A percentile compares a stretch with the other conserved stretches of the same genome.
phyloP scores from a whole-genome alignment of 2,329 filamentous ascomycete species.

The Rutstroemia sp. region DNA sequence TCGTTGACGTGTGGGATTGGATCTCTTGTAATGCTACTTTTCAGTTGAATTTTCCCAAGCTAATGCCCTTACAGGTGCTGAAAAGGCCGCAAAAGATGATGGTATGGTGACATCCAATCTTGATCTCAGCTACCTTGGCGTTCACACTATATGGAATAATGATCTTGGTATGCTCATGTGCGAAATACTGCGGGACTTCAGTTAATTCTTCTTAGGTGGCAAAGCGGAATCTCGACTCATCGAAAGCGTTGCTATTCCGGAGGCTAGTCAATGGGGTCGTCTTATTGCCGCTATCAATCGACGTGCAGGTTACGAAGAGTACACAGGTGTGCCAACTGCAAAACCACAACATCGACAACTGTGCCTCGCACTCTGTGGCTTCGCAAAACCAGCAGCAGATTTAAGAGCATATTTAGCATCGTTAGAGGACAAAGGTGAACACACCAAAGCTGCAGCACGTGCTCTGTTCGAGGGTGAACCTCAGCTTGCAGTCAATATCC shows the following conservation, averaged over 20 bases:
- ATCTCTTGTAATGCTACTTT: conserved; percentile 48
- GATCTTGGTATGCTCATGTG: conserved; percentile 46
- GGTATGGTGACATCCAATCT: conserved; percentile 64
- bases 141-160: conserved; percentile 65
- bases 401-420: conserved; percentile 37
- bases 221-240: conserved; percentile 42
- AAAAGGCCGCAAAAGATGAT: conserved; percentile 54
- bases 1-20: conserved; percentile 75
- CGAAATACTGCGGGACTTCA: neutral
- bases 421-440: conserved; percentile 40
- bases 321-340: conserved; percentile 54
- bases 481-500: conserved; percentile 59
- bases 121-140: conserved; percentile 70
- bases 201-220: conserved; percentile 33
- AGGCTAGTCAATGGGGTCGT: conserved; percentile 50
- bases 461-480: conserved; percentile 68
- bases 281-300: conserved; percentile 58
- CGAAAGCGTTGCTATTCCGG: conserved; percentile 35
- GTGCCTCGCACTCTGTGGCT: conserved; percentile 67
- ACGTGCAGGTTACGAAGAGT: conserved; percentile 52
- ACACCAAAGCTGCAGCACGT: conserved; percentile 70
- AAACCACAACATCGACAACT: conserved; percentile 66
- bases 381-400: conserved; percentile 51
- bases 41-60: neutral
- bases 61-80: conserved; percentile 41